Base-by-base conservation (phyloP, 768 basidiomycete species). In the Lactarius psammicola region DNA sequence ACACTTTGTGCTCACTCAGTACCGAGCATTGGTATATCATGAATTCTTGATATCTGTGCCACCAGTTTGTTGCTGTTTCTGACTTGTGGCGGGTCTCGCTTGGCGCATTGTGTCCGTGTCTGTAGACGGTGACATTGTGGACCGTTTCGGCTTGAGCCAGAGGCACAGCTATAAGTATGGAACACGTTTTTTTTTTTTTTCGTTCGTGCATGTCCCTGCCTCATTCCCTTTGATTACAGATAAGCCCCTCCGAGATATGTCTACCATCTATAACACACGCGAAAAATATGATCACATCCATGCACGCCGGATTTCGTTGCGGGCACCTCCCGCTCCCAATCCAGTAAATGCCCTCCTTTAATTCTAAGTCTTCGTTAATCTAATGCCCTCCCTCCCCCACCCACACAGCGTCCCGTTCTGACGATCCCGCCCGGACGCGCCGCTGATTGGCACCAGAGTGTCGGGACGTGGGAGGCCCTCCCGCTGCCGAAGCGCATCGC, bases 381-480 rank as follows among this genome's bases (percentile, higher is more conserved):
- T 56, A 13, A 54, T 20, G 36, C 51, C 34, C 6, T 13, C 13
- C 18, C 26, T n/a, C n/a, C n/a, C 56, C 11, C 1, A 10, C 15
- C 20, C 17, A 10, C 15, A n/a, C 49, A 66, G 65, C 18, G 33
- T 17, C 65, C 65, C 11, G 33, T 59, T 2, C 44, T 62, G 42
- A 46, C 61, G 10, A 66, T 66, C 51, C 61, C 65, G 5, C 49
- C 60, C 0, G 65, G 65, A 53, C 65, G 65, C 49, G 49, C 65
- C 7, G 65, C 65, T 2, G 65, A 62, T 59, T 66, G 65, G 65
- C 65, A 66, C 31, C 65, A 66, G 33, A 36, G 18, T 31, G 26
- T 66, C 13, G 56, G 60, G 61, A 54, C 56, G 31, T 62, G 20
- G 28, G 23, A 42, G 31, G n/a, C 31, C 38, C 56, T 66, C 17